phyloP scores from a whole-genome alignment of 257 asterid genomes.

The Solanum tarapatanum region DNA sequence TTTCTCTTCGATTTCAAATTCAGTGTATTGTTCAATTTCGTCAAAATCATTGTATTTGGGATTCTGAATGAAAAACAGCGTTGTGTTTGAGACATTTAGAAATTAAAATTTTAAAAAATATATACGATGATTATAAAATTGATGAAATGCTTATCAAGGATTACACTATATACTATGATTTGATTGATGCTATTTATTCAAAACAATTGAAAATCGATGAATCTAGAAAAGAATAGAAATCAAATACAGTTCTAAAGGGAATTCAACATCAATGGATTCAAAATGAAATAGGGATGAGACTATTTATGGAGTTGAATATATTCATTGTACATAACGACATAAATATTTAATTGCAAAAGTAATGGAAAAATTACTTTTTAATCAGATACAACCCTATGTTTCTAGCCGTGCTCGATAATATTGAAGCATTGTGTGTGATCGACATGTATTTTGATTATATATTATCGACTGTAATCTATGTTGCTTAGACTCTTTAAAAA shows the following conservation, averaged over 20 bases:
- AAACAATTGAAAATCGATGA: background rate
- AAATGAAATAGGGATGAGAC: background rate
- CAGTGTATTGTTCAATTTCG: too few species aligned
- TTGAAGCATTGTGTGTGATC: background rate
- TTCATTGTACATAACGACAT: background rate
- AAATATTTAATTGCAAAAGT: background rate
- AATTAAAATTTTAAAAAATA: too few species aligned
- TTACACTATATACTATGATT: background rate
- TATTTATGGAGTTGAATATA: background rate
- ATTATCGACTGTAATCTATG: background rate
- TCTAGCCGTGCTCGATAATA: background rate
- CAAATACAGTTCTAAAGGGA: too few species aligned
- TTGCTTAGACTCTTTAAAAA: too few species aligned
- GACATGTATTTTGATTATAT: background rate
- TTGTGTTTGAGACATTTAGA: too few species aligned
- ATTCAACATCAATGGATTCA: background rate
- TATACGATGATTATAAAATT: background rate
- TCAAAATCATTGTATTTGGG: too few species aligned
- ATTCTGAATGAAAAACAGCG: too few species aligned
- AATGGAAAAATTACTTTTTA: too few species aligned
- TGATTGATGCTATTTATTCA: background rate
- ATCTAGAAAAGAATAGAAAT: background rate
- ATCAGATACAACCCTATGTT: too few species aligned
- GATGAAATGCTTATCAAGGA: background rate
- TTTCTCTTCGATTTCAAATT: too few species aligned